Conservation (phyloP, 345 rosid species). For the Eucalyptus urophylla region DNA sequence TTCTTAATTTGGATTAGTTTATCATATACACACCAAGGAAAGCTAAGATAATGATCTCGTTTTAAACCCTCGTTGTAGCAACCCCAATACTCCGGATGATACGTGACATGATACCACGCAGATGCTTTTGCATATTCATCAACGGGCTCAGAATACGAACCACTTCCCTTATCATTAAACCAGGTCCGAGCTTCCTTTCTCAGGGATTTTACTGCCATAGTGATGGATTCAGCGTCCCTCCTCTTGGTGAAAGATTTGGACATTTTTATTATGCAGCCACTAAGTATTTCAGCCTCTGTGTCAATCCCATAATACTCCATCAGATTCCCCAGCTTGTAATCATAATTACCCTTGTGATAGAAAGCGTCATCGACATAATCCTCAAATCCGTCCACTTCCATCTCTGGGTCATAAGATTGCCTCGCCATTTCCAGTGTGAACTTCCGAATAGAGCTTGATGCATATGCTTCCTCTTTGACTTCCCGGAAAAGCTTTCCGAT, state of each 20-base stretch:
- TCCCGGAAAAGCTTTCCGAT: constrained; percentile 47
- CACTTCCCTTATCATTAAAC: constrained; percentile 21
- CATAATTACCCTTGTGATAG: constrained; percentile 27
- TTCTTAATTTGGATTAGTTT: constrained; percentile 47
- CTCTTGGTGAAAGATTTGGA: constrained; percentile 30
- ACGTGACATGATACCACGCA: constrained; percentile 78
- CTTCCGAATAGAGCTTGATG: constrained; percentile 2
- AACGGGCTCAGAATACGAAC: background rate
- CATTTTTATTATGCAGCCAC: constrained; percentile 40
- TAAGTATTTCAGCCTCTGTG: constrained; percentile 47
- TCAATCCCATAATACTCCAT: constrained; percentile 50
- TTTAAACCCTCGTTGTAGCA: constrained; percentile 44
- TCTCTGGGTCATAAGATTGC: constrained; percentile 21
- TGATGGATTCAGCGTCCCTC: constrained; percentile 38
- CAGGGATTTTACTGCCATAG: constrained; percentile 29
- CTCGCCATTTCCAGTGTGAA: constrained; percentile 37
- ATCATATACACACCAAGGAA: constrained; percentile 72
- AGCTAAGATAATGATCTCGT: constrained; percentile 62
- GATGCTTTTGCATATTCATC: constrained; percentile 52
- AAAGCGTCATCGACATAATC: constrained; percentile 26
- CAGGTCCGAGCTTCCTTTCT: constrained; percentile 44
- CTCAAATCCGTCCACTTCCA: constrained; percentile 33
- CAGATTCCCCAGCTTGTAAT: constrained; percentile 33
- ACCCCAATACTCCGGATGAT: constrained; percentile 57
- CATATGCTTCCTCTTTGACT: constrained; percentile 26